Evolutionary conservation across 352 stramenopile species (phyloP), one percentile per base, ranked within the genome.

Genomic region (Phytophthora cactorum): DNA sequence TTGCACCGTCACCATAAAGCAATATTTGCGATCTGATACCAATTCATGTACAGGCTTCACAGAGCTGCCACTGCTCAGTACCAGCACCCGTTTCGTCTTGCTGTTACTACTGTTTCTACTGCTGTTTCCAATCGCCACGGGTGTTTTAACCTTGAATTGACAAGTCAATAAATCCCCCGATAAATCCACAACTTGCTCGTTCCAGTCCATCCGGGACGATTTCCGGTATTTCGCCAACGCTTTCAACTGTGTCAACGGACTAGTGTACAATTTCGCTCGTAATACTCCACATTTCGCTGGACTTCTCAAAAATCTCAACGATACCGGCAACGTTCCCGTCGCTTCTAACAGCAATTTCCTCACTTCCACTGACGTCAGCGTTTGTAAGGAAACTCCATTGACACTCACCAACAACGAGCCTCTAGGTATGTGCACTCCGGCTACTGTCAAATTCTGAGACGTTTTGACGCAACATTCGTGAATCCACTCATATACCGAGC

Each of bases 11-110:
- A 95, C 77, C 7, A 90, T 58, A 47, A 95, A 95, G 49, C 84
- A 93, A 28, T 77, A 88, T 32, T 78, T 83, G 28, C 81, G 79
- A 22, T 89, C 81, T 1, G 78, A 75, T 0, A 89, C 78, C 29
- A 89, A 59, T 36, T 93, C 83, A 17, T 91, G 84, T 17, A 93
- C 77, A 6, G 66, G 70, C 49, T 92, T 90, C 11, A 92, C 84
- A 0, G 73, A 77, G 49, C 81, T 90, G 0, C 72, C 73, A 41
- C 66, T 81, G 4, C 70, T 69, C 17, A 89, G 67, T 9, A 80
- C 60, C 27, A 92, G 64, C 17, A 88, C 71, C 11, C 70, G 67
- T 25, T 75, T 84, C 12, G 64, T 75, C 49, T 68, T 78, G 52
- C 54, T 74, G 11, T 15, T 44, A 22, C 46, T 68, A 45, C 51